These are phyloP conservation scores for Talaromyces ruber DNA, from an alignment of 495 filamentous ascomycete species.

Conservation along the genomic window DNA sequence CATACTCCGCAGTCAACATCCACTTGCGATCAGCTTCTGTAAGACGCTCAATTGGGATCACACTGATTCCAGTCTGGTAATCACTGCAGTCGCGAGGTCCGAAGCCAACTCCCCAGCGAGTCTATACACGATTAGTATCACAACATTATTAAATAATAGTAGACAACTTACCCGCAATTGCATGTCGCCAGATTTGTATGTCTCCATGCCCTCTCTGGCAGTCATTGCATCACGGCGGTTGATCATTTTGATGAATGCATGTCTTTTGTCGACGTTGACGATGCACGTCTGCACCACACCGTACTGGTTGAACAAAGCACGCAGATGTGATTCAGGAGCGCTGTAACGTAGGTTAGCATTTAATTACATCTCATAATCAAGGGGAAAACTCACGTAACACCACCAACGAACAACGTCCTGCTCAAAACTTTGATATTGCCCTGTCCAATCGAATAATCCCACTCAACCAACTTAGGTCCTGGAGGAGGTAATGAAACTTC, in stretches of 20 bases:
- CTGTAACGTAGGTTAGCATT: conserved; percentile 28
- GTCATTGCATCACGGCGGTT: conserved; percentile 72
- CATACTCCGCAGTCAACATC: conserved; percentile 92
- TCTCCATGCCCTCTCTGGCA: conserved; percentile 90
- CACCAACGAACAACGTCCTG: conserved; percentile 91
- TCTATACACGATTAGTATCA: conserved; percentile 42
- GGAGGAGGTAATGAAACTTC: conserved; percentile 47
- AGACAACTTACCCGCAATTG: conserved; percentile 62
- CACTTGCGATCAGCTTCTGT: conserved; percentile 96
- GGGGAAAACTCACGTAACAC: conserved; percentile 69
- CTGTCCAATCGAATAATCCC: conserved; percentile 62
- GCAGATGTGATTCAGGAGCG: conserved; percentile 71
- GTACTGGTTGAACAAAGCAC: conserved; percentile 65
- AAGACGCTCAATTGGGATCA: conserved; percentile 84
- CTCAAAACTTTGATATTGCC: conserved; percentile 88
- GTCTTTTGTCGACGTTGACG: conserved; percentile 92
- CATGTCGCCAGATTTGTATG: conserved; percentile 59
- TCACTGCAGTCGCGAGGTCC: conserved; percentile 96
- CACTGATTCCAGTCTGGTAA: conserved; percentile 82
- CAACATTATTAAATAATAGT: background rate
- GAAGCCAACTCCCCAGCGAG: conserved; percentile 95
- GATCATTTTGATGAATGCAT: conserved; percentile 98
- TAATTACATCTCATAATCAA: background rate
- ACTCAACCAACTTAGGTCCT: conserved; percentile 69
- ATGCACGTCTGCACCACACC: conserved; percentile 94